A percentile compares a stretch with the other conserved stretches of the same genome.
phyloP scores from a whole-genome alignment of 139 green algal species.

The Deuterostichococcus epilithicus region DNA sequence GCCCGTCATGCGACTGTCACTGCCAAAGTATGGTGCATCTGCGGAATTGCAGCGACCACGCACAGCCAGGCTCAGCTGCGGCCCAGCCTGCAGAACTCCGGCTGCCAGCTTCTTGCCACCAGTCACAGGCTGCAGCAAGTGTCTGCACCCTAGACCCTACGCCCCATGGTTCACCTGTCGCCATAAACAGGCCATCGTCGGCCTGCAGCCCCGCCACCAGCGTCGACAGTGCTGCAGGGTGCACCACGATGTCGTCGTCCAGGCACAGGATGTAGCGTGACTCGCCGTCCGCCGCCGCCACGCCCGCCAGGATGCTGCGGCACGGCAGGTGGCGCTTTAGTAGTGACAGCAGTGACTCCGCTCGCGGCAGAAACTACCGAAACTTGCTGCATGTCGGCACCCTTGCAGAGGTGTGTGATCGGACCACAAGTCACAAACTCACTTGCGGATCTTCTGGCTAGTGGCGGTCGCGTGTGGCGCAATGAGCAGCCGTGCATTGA shows the following conservation, averaged over 20 bases:
- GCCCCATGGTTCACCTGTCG: slow-evolving; percentile 46
- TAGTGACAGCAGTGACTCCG: neutral
- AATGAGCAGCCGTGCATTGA: slow-evolving; percentile 32
- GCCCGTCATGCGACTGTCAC: too few relatives aligned
- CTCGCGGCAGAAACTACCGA: too few relatives aligned
- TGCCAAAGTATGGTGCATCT: too few relatives aligned
- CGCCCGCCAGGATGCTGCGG: slow-evolving; percentile 39
- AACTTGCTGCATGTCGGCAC: too few relatives aligned
- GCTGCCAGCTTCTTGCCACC: too few relatives aligned
- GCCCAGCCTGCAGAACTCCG: too few relatives aligned
- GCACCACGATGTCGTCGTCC: slow-evolving; percentile 88
- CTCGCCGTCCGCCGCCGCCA: slow-evolving; percentile 8
- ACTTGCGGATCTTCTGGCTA: slow-evolving; percentile 85
- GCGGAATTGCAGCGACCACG: too few relatives aligned
- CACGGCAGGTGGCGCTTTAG: neutral
- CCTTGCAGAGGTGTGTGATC: neutral
- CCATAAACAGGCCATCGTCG: slow-evolving; percentile 61
- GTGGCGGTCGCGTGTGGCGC: slow-evolving; percentile 35
- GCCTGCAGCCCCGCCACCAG: slow-evolving; percentile 66
- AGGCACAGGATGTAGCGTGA: slow-evolving; percentile 80
- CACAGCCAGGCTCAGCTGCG: too few relatives aligned
- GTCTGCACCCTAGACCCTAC: neutral
- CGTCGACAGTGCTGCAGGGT: slow-evolving; percentile 51
- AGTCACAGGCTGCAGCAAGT: too few relatives aligned
- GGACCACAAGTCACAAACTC: neutral